Conservation (phyloP, 2,329 filamentous ascomycete species). For the Trichoderma simmonsii region DNA sequence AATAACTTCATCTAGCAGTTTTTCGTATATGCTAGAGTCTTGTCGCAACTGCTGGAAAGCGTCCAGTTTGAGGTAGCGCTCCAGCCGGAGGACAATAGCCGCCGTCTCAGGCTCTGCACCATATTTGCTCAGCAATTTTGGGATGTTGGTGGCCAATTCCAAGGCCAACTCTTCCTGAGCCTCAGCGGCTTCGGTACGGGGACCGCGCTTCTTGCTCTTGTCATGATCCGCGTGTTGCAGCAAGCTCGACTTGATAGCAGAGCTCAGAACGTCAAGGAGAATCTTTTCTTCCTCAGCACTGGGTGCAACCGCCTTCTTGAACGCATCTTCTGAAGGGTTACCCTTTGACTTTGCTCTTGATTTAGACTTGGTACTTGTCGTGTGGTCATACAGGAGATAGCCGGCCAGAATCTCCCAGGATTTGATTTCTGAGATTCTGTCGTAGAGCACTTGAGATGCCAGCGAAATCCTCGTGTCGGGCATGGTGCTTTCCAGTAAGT, state of each 20-base stretch:
- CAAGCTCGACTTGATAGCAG: slow-evolving; percentile 73
- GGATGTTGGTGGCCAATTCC: slow-evolving; percentile 74
- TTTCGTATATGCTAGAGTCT: slow-evolving; percentile 74
- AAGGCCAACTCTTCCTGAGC: slow-evolving; percentile 76
- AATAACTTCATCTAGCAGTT: slow-evolving; percentile 84
- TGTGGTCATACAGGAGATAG: slow-evolving; percentile 91
- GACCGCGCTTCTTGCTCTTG: slow-evolving; percentile 53
- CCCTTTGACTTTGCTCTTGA: slow-evolving; percentile 51
- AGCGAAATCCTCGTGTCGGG: slow-evolving; percentile 80
- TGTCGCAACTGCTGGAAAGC: slow-evolving; percentile 87
- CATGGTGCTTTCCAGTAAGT: slow-evolving; percentile 59
- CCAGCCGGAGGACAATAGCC: slow-evolving; percentile 78
- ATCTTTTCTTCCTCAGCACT: slow-evolving; percentile 76
- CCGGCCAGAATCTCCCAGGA: slow-evolving; percentile 87
- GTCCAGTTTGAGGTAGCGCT: slow-evolving; percentile 81
- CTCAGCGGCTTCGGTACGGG: slow-evolving; percentile 63
- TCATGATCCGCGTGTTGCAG: slow-evolving; percentile 64
- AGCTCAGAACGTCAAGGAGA: slow-evolving; percentile 81
- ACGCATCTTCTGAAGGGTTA: slow-evolving; percentile 54
- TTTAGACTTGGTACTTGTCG: slow-evolving; percentile 55
- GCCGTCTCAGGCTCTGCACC: slow-evolving; percentile 86
- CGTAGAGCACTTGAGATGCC: slow-evolving; percentile 81
- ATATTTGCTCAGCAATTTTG: slow-evolving; percentile 85
- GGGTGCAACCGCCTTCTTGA: slow-evolving; percentile 72
- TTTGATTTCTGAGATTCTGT: slow-evolving; percentile 73